Percentiles rank a stretch among this genome's conserved stretches.
Conservation (phyloP, 2,329 filamentous ascomycete genomes). For the Alternaria tenuissima region DNA sequence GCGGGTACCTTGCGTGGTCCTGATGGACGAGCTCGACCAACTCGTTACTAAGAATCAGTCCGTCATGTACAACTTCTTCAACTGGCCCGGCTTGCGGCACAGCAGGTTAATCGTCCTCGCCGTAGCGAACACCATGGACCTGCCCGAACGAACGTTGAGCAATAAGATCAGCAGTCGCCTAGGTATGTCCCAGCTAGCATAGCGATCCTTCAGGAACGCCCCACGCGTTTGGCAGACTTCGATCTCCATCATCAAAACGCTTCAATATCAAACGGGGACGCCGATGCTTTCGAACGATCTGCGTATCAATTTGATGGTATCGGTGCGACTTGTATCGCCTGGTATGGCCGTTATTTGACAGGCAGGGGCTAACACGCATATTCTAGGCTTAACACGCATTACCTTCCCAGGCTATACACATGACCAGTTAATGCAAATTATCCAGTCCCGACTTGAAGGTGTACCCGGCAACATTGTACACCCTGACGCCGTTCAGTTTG, state of each 20-base stretch:
- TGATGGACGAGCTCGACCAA: conserved; percentile 99
- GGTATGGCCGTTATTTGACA: conserved; percentile 26
- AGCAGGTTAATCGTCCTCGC: conserved; percentile 94
- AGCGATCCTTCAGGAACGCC: conserved; percentile 29
- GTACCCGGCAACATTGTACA: conserved; percentile 91
- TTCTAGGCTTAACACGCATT: conserved; percentile 80
- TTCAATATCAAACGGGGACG: conserved; percentile 26
- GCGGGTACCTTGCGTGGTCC: conserved; percentile 90
- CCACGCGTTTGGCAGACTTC: conserved; percentile 11
- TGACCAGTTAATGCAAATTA: conserved; percentile 96
- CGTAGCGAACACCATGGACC: conserved; percentile 98
- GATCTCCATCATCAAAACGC: conserved; percentile 17
- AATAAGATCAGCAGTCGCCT: conserved; percentile 95
- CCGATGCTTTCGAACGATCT: conserved; percentile 24
- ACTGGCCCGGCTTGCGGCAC: conserved; percentile 93
- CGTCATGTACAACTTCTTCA: conserved; percentile 99
- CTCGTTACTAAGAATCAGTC: conserved; percentile 97
- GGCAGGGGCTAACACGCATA: conserved; percentile 41
- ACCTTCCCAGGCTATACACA: conserved; percentile 98
- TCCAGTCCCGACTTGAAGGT: conserved; percentile 88
- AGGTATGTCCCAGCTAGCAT: conserved; percentile 44
- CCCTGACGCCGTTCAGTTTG: conserved; percentile 92
- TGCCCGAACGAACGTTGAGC: conserved; percentile 92
- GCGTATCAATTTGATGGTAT: conserved; percentile 26
- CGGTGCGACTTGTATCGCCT: conserved; percentile 25